Percentiles rank a stretch among this genome's conserved stretches.
Evolutionary conservation across 2,329 filamentous ascomycete species (phyloP).

Genomic region (Colletotrichum theobromicola): DNA sequence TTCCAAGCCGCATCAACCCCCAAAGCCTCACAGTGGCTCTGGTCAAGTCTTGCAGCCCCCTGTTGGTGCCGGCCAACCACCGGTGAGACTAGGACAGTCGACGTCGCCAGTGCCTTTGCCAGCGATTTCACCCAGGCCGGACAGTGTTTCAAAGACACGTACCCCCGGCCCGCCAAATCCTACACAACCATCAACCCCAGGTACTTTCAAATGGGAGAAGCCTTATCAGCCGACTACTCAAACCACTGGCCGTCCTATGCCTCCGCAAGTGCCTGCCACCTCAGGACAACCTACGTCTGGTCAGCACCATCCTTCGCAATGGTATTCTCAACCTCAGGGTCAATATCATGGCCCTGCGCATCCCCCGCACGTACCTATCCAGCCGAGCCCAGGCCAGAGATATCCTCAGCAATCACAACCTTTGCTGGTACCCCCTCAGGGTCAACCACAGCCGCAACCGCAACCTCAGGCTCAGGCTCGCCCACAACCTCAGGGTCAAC

Average conservation of each 20-base stretch:
- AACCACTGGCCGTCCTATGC: conserved; percentile 24
- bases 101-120: conserved; percentile 26
- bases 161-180: conserved; percentile 32
- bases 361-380: conserved; percentile 10
- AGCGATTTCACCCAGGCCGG: conserved; percentile 38
- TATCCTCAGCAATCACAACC: conserved; percentile 22
- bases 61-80: conserved; percentile 33
- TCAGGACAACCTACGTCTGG: conserved; percentile 9
- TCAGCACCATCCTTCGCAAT: conserved; percentile 23
- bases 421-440: conserved; percentile 15
- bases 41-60: conserved; percentile 43
- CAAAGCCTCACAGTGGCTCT: conserved; percentile 33
- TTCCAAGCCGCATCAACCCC: conserved; percentile 37
- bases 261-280: not conserved
- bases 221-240: conserved; percentile 41
- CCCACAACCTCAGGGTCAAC: conserved; percentile 23
- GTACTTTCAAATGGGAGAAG: conserved; percentile 45
- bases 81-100: conserved; percentile 25
- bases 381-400: conserved; percentile 14
- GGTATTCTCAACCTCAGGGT: conserved; percentile 16
- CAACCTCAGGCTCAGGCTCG: conserved; percentile 25
- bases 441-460: conserved; percentile 1
- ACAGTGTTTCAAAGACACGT: conserved; percentile 33
- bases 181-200: conserved; percentile 27
- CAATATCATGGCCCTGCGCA: conserved; percentile 16